Conservation (phyloP, 169 alveolate species). For the Besnoitia besnoiti region DNA sequence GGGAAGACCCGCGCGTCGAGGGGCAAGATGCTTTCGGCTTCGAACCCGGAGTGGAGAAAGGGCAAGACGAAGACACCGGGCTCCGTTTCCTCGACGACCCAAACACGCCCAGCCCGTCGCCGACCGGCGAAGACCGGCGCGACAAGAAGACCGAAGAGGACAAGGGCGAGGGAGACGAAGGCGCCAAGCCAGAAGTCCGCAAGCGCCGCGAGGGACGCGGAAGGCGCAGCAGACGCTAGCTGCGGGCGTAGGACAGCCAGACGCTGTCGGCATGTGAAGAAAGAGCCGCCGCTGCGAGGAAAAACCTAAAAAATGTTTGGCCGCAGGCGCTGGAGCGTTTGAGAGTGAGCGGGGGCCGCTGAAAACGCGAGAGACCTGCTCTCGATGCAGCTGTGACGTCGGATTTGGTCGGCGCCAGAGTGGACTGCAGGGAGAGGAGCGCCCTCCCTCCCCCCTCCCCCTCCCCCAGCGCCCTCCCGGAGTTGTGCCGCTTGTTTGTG, state of each 20-base stretch:
- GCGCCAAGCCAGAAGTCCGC: not conserved
- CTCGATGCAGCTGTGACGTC: no score
- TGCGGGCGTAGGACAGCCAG: not conserved
- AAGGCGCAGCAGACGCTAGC: not conserved
- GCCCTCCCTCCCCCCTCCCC: no score
- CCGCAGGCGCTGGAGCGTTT: no score
- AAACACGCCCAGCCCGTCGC: not conserved
- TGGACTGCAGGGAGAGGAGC: no score
- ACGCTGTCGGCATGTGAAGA: not conserved
- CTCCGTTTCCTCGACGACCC: not conserved
- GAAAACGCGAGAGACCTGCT: not conserved
- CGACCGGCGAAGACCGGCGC: not conserved
- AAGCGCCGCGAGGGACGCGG: not conserved
- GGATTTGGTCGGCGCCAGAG: no score
- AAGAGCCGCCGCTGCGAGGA: not conserved
- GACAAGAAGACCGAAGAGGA: not conserved
- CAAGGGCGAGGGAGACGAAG: not conserved
- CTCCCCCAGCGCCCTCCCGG: no score
- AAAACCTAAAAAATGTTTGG: no score
- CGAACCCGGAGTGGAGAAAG: no score
- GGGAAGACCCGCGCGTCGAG: no score
- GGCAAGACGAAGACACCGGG: not conserved
- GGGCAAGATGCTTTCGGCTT: no score
- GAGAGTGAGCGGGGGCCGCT: no score
- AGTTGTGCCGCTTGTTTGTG: no score